phyloP scores from a whole-genome alignment of 75 land plant genomes.

The Selaginella moellendorffii region DNA sequence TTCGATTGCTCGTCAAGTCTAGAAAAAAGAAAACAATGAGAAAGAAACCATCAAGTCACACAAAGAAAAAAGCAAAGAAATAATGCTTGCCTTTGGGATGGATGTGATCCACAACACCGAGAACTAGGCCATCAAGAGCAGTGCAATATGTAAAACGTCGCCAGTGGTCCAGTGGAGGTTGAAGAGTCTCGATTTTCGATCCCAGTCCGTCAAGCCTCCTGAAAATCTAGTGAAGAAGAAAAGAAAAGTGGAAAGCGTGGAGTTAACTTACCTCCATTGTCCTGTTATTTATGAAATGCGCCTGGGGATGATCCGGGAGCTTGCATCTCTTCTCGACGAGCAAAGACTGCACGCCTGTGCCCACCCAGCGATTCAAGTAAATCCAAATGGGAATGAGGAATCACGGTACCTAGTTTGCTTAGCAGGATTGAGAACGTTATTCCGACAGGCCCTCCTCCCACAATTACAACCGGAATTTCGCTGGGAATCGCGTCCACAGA shows the following conservation, averaged over 20 bases:
- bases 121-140: conserved; percentile 61
- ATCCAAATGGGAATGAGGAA: neutral
- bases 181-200: conserved; percentile 48
- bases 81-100: conserved; percentile 51
- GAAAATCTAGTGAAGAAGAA: conserved; percentile 45
- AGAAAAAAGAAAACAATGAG: conserved; percentile 8
- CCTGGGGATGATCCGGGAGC: conserved; percentile 82
- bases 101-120: conserved; percentile 88
- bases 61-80: neutral
- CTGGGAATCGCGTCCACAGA: too few relatives aligned
- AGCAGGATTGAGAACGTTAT: conserved; percentile 73
- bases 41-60: neutral
- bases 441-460: conserved; percentile 97
- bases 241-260: neutral
- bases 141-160: conserved; percentile 91
- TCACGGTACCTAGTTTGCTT: conserved; percentile 48
- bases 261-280: conserved; percentile 74
- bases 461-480: conserved; percentile 67
- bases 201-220: conserved; percentile 62
- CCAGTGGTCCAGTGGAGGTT: conserved; percentile 84
- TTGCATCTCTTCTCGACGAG: conserved; percentile 47
- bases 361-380: neutral
- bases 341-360: conserved; percentile 38
- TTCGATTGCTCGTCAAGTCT: conserved; percentile 52
- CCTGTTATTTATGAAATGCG: conserved; percentile 92